Conservation (phyloP, 176 grass and related monocot genomes). For the Microstegium vimineum region DNA sequence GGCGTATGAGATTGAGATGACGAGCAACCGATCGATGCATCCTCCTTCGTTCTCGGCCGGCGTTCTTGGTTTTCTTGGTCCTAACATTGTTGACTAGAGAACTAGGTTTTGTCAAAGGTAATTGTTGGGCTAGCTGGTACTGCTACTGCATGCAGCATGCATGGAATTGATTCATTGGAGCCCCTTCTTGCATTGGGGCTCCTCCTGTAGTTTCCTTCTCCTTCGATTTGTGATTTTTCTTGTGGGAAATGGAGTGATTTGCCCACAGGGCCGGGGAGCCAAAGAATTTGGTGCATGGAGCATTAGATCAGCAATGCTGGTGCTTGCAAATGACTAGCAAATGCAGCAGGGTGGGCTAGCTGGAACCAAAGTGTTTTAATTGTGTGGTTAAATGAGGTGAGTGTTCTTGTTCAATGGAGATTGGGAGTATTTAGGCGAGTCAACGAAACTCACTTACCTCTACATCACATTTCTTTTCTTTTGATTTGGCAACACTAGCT, state of each 20-base stretch:
- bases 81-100: conserved; percentile 43
- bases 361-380: not conserved
- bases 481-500: not conserved
- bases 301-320: not conserved
- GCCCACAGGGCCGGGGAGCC: not conserved
- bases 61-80: conserved; percentile 36
- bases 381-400: conserved; percentile 20
- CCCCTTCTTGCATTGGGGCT: conserved; percentile 30
- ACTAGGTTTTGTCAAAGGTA: conserved; percentile 38
- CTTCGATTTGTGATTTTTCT: conserved; percentile 18
- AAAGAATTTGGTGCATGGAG: not conserved
- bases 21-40: not conserved
- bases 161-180: conserved; percentile 28
- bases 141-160: conserved; percentile 27
- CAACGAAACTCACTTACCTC: not conserved
- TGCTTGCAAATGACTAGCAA: not conserved
- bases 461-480: not conserved
- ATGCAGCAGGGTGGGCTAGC: not conserved
- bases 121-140: conserved; percentile 8
- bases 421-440: not conserved
- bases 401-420: conserved; percentile 22
- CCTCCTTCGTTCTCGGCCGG: conserved; percentile 1
- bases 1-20: conserved; percentile 10
- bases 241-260: conserved; percentile 6
- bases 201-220: conserved; percentile 30